Evolutionary conservation across 345 rosid species (phyloP), one percentile per base, ranked within the genome.

Genomic region (Odontarrhena argentea): DNA sequence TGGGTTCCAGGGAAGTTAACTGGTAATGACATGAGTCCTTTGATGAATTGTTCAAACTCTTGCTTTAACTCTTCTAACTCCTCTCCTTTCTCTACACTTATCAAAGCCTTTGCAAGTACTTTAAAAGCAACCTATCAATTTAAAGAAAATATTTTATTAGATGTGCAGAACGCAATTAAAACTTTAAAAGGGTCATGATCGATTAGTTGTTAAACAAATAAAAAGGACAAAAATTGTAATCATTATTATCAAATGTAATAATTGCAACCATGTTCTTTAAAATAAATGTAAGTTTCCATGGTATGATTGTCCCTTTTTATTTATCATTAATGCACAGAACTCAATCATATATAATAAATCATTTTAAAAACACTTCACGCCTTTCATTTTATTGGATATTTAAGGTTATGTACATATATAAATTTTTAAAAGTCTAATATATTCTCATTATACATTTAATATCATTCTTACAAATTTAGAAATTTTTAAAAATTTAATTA

Each of bases 1-100:
- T 88, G 94, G 30, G 74, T 88, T 76, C 99, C 99, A 15, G 97
- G 99, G 14, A 94, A 26, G 55, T 89, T 88, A 22, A 94, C 7
- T 18, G 99, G 99, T 4, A 94, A 67, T 68, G 97, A 87, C 93
- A 94, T 91, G 57, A 94, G 96, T 25, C 99, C 99, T 10, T 77
- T 71, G 63, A 88, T 89, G 58, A 95, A 95, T 65, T 82, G 74
- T 68, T 88, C 93, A 67, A 91, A 95, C 47, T 87, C 88, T 81
- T 80, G 71, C 74, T 86, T 88, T 6, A 95, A 77, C 12, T 70
- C 70, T 36, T 84, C 86, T 81, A 94, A 84, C 60, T 91, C 95
- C 44, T 76, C 73, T 38, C 94, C 93, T 48, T 89, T 85, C 71
- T 95, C 95, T 84, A 91, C 75, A 70, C 90, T 91, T 69, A 95